Conservation (phyloP, 2,329 filamentous ascomycete species). For the Thermochaetoides dissita region DNA sequence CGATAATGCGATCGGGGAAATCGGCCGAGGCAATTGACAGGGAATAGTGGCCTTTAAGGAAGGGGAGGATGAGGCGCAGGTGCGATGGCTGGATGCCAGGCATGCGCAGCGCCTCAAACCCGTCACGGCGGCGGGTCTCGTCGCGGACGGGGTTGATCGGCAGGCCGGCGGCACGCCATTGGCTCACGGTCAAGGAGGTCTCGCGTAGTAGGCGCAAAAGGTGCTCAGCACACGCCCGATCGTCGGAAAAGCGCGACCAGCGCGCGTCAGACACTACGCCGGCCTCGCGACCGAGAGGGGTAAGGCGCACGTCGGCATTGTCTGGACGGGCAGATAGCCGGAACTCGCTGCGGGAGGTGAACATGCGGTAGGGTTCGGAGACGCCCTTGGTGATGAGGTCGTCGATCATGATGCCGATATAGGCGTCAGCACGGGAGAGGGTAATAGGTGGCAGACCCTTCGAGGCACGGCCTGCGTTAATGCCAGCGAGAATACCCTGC, state of each 20-base stretch:
- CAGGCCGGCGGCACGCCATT: conserved; percentile 61
- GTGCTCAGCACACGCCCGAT: conserved; percentile 51
- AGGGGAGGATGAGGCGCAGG: conserved; percentile 1
- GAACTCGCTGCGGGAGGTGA: conserved; percentile 90
- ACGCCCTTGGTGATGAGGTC: conserved; percentile 95
- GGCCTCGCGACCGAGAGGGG: conserved; percentile 58
- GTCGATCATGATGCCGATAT: conserved; percentile 98
- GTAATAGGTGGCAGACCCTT: conserved; percentile 50
- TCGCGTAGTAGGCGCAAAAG: conserved; percentile 47
- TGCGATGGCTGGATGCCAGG: conserved; percentile 1
- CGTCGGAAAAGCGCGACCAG: conserved; percentile 57
- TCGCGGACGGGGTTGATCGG: conserved; percentile 35
- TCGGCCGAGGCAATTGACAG: too few species aligned
- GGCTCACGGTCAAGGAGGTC: conserved; percentile 42
- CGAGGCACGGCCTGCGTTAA: conserved; percentile 79
- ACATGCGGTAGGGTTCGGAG: conserved; percentile 95
- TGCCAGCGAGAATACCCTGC: conserved; percentile 82
- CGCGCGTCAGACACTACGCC: conserved; percentile 68
- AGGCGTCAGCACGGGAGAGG: conserved; percentile 72
- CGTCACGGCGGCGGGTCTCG: conserved; percentile 54
- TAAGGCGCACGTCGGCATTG: conserved; percentile 83
- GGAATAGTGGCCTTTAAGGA: neutral
- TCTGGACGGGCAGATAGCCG: conserved; percentile 84
- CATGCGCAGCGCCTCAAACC: conserved; percentile 61
- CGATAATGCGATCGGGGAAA: conserved; percentile 45